A percentile compares a stretch with the other conserved stretches of the same genome.
Conservation (phyloP, 768 basidiomycete genomes). For the Lactarius hatsudake region DNA sequence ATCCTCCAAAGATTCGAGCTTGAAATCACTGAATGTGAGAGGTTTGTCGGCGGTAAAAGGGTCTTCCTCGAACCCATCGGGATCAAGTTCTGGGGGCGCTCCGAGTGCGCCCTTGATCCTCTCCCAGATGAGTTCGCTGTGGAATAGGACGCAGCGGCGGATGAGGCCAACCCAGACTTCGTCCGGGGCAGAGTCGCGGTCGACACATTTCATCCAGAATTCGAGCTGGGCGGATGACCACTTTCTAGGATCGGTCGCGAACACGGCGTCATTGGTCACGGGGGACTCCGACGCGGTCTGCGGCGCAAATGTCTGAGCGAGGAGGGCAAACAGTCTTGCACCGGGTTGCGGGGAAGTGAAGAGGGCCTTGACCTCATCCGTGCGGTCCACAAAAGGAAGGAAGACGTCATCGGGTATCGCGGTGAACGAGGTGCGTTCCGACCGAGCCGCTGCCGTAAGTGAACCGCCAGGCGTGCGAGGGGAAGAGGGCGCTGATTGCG, state of each 20-base stretch:
- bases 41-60: slow-evolving; percentile 12
- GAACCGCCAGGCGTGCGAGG: slow-evolving; percentile 27
- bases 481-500: slow-evolving; percentile 34
- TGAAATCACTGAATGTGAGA: slow-evolving; percentile 15
- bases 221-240: slow-evolving; percentile 76
- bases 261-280: slow-evolving; percentile 33
- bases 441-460: slow-evolving; percentile 23
- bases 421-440: slow-evolving; percentile 59
- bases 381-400: slow-evolving; percentile 84
- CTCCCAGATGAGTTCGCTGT: slow-evolving; percentile 89
- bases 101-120: slow-evolving; percentile 84
- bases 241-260: slow-evolving; percentile 50
- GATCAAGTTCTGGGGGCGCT: slow-evolving; percentile 79
- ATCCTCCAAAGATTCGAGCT: slow-evolving; percentile 10
- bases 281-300: slow-evolving; percentile 30
- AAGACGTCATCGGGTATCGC: slow-evolving; percentile 73
- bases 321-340: slow-evolving; percentile 66
- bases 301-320: slow-evolving; percentile 61
- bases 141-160: slow-evolving; percentile 71
- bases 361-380: slow-evolving; percentile 68
- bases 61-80: slow-evolving; percentile 43
- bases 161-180: slow-evolving; percentile 68
- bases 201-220: slow-evolving; percentile 60
- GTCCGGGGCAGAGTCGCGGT: slow-evolving; percentile 65
- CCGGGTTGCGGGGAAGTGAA: slow-evolving; percentile 59